Evolutionary conservation across 257 asterid species (phyloP), one percentile per base, ranked within the genome.

Genomic region (Solanum neorickii): DNA sequence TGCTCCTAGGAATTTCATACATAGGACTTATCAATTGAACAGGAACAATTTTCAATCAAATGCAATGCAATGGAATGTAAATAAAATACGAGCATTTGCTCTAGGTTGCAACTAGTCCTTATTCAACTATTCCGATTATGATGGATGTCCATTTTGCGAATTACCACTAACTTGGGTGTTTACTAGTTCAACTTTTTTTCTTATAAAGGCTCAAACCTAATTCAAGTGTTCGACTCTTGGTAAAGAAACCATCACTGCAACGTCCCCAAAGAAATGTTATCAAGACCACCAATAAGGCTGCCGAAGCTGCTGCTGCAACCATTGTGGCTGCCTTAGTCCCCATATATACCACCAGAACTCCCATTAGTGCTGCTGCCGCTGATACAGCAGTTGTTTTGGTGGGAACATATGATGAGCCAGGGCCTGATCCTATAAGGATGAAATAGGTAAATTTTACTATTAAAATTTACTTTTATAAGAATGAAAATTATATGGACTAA

Each of bases 401-500:
- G 94, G 91, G 82, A 85, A 94, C 91, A 96, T 91, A 94, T 91
- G 97, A 94, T 85, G 97, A 93, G 92, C 93, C 94, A 91, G 96
- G 90, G 90, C 94, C 95, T 87, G 92, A 91, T 94, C 99, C 98
- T 95, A 94, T 91, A 93, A 94, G 85, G 93, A 91, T 89, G 88
- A 94, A 93, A 93, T 93, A 92, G 94, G 93, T 93, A 88, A 91
- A 86, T 76, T 75, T 66, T 84, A 70, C 73, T 83, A 90, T 88
- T 86, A 86, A 90, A 75, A 85, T 89, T 89, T 90, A 90, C 77
- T 49, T 39, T 44, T 86, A 73, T 83, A 83, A 84, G 73, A 70
- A 88, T 23, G 70, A 62, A 80, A 66, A 76, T 69, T 73, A 68
- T 82, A 82, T 82, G 85, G 87, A 89, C 70, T 82, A 87, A 68